Percentiles rank a stretch among this genome's conserved stretches.
Evolutionary conservation across 2,329 filamentous ascomycete species (phyloP).

Genomic region (Xylaria sp.): DNA sequence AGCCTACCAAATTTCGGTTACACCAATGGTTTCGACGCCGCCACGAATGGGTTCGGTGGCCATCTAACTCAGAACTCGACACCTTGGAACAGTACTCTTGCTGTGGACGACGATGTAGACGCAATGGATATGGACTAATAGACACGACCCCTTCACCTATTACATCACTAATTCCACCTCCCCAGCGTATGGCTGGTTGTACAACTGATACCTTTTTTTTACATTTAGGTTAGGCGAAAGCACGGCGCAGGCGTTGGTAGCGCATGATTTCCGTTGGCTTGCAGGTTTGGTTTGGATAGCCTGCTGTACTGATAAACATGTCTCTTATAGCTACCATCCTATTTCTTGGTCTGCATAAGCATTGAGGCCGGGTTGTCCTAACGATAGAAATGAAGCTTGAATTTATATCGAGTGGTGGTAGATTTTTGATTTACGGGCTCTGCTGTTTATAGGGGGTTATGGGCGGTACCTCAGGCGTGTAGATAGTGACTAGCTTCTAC

Average conservation of each 20-base stretch:
- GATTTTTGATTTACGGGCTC: too few species aligned
- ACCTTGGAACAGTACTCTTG: constrained; percentile 3
- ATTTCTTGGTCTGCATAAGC: background rate
- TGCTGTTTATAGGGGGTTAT: too few species aligned
- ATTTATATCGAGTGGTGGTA: too few species aligned
- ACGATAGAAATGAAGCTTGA: constrained; percentile 2
- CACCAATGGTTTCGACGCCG: background rate
- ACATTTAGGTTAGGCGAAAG: constrained; percentile 24
- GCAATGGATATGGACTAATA: constrained; percentile 72
- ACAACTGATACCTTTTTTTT: constrained; percentile 24
- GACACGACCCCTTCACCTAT: background rate
- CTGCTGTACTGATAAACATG: constrained; percentile 13
- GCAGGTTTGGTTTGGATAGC: constrained; percentile 6
- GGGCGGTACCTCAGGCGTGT: too few species aligned
- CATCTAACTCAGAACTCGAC: constrained; percentile 1
- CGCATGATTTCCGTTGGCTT: background rate
- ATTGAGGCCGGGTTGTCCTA: background rate
- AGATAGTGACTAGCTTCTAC: too few species aligned
- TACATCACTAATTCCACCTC: background rate
- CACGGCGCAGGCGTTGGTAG: background rate
- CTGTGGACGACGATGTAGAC: constrained; percentile 62
- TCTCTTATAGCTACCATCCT: background rate
- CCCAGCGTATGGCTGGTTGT: constrained; percentile 29
- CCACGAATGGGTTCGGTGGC: constrained; percentile 12
- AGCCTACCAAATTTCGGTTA: background rate